Base-by-base conservation (phyloP, 495 filamentous ascomycete species). In the Aspergillus kassunensis region DNA sequence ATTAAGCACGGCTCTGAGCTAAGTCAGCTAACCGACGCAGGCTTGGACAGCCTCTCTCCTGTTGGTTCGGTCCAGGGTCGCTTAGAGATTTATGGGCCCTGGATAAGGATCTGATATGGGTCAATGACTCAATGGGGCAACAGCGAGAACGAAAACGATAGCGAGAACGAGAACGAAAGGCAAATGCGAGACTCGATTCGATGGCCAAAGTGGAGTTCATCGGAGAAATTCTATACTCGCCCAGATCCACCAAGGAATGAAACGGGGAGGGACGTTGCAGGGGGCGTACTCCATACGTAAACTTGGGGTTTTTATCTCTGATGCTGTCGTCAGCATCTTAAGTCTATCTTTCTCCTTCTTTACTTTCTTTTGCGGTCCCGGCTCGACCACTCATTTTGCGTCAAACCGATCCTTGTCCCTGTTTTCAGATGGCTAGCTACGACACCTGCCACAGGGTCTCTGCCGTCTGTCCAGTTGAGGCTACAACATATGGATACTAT, bases 401-500 rank as follows among this genome's bases (percentile, higher is more conserved):
- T 9, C 29, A 29, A n/a, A n/a, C n/a, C n/a, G n/a, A n/a, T n/a
- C 20, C 11, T 16, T 7, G 18, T 45, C 42, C 13, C 16, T 34
- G 18, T 21, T 33, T 24, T 13, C 24, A 57, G 48, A 59, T 65
- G 39, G 42, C 51, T 3, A 62, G 65, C 42, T 65, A 64, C 55
- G 23, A 35, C 4, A 61, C 60, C 19, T 85, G 84, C 65, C 63
- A 58, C 11, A 55, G 75, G 29, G 75, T 87, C 30, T 58, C 67
- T 27, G 56, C 67, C 0, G 18, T 47, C 3, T 89, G 86, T 54
- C 80, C 81, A 1, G 80, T 87, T 40, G 51, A 76, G 34, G 72
- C 71, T 2, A 85, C 84, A 3, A 85, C 82, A 15, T 79, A 87
- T 56, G 85, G 84, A 25, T 88, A 88, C 67, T 79, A 78, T 47